Evolutionary conservation across 495 filamentous ascomycete genomes (phyloP).

Genomic region (Evernia prunastri): DNA sequence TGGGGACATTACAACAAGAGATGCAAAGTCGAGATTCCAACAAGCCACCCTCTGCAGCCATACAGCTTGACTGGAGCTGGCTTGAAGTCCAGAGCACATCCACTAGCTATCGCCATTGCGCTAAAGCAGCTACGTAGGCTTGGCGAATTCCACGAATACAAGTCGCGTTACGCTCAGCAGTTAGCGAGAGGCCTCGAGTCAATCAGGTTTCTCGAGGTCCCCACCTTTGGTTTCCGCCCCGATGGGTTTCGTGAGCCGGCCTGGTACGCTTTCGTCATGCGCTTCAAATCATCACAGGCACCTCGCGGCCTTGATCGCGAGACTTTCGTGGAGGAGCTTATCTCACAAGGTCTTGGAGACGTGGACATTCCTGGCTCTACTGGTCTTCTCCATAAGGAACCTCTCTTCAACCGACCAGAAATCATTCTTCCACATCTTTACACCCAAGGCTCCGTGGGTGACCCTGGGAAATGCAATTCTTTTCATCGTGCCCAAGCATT

Average conservation of each 20-base stretch:
- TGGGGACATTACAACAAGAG: slow-evolving; percentile 20
- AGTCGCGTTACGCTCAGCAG: slow-evolving; percentile 3
- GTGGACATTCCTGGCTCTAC: slow-evolving; percentile 19
- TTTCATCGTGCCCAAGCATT: slow-evolving; percentile 20
- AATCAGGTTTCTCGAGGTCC: slow-evolving; percentile 15
- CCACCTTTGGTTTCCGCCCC: background rate
- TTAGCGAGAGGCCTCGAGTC: background rate
- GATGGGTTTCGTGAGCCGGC: slow-evolving; percentile 9
- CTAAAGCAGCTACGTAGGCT: slow-evolving; percentile 15
- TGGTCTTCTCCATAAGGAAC: slow-evolving; percentile 12
- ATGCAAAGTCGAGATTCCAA: slow-evolving; percentile 17
- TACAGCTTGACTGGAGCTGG: slow-evolving; percentile 17
- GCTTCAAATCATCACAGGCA: slow-evolving; percentile 8
- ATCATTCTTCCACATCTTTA: slow-evolving; percentile 15
- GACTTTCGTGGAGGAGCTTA: slow-evolving; percentile 14
- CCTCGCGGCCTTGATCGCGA: slow-evolving; percentile 12
- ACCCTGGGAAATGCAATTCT: too few species aligned
- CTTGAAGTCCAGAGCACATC: slow-evolving; percentile 15
- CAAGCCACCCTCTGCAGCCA: slow-evolving; percentile 8
- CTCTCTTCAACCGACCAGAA: slow-evolving; percentile 11
- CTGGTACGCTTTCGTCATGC: slow-evolving; percentile 21
- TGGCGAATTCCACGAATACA: background rate
- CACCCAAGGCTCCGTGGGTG: background rate
- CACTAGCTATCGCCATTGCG: slow-evolving; percentile 17
- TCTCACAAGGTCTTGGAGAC: slow-evolving; percentile 9